Evolutionary conservation across 1,139 yeast genomes (phyloP).

Genomic region (Magnusiomyces magnusii): DNA sequence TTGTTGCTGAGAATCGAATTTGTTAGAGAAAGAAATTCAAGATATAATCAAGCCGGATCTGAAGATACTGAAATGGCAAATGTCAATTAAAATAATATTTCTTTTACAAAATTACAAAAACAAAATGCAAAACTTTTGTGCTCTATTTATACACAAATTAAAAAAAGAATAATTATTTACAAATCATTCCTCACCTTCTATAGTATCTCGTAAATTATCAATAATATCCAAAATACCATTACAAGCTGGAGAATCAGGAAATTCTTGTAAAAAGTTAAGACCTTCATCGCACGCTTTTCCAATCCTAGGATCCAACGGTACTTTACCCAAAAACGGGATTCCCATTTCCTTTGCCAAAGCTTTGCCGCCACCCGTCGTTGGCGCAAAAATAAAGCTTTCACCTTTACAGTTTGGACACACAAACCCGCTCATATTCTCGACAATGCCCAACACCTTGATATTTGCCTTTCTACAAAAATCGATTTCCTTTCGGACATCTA

Average conservation of each 20-base stretch:
- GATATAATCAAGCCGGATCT: not conserved
- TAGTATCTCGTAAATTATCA: conserved; percentile 35
- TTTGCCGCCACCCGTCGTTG: conserved; percentile 94
- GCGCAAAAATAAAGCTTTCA: conserved; percentile 75
- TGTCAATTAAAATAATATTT: no score
- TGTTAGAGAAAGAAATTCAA: conserved; percentile 1
- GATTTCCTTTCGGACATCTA: conserved; percentile 91
- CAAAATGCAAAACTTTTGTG: no score
- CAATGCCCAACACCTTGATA: conserved; percentile 71
- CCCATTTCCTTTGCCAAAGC: conserved; percentile 52
- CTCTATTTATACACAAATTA: no score
- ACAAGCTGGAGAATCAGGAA: conserved; percentile 93
- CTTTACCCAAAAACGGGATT: conserved; percentile 68
- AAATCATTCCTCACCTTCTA: conserved; percentile 8
- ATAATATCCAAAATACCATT: conserved; percentile 81
- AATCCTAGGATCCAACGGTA: conserved; percentile 94
- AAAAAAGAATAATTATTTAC: not conserved
- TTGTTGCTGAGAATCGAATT: conserved; percentile 11
- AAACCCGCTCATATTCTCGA: conserved; percentile 97
- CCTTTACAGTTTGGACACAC: conserved; percentile 93
- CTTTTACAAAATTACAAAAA: not conserved
- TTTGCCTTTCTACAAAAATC: conserved; percentile 86
- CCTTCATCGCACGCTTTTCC: conserved; percentile 88
- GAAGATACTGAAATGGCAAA: not conserved
- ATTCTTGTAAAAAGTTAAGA: conserved; percentile 65